Conservation (phyloP, 495 filamentous ascomycete genomes). For the Hamigera avellanea region DNA sequence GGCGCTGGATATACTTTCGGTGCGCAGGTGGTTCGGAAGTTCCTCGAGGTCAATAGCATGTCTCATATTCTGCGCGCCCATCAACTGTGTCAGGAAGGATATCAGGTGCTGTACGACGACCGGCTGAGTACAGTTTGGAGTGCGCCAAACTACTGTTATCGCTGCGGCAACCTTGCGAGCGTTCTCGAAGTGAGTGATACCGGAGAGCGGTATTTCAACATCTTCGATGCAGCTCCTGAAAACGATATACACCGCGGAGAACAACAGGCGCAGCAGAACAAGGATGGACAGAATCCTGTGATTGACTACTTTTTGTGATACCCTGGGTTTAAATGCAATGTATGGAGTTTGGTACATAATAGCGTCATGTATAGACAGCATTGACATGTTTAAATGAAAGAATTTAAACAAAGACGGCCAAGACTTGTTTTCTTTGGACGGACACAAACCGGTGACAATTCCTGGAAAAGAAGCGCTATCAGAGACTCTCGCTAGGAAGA, state of each 20-base stretch:
- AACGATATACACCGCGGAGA: slow-evolving; percentile 81
- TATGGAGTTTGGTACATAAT: slow-evolving; percentile 23
- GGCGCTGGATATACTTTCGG: slow-evolving; percentile 97
- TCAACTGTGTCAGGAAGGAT: slow-evolving; percentile 95
- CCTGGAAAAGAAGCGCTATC: no score
- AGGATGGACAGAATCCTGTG: slow-evolving; percentile 48
- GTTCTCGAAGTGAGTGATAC: slow-evolving; percentile 90
- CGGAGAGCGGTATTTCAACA: slow-evolving; percentile 89
- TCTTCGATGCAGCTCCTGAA: slow-evolving; percentile 93
- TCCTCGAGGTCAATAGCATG: slow-evolving; percentile 93
- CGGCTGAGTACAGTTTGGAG: slow-evolving; percentile 93
- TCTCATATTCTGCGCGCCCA: slow-evolving; percentile 92
- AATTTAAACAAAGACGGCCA: no score
- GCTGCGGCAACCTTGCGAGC: slow-evolving; percentile 94
- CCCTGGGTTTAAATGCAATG: slow-evolving; percentile 21
- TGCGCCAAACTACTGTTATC: slow-evolving; percentile 92
- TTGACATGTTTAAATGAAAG: no score
- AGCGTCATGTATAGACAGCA: neutral
- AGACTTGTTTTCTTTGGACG: no score
- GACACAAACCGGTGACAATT: no score
- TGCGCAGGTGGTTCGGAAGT: slow-evolving; percentile 93
- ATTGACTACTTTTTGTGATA: slow-evolving; percentile 68
- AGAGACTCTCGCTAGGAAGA: no score
- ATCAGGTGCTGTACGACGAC: slow-evolving; percentile 91
- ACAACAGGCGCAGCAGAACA: slow-evolving; percentile 45